These are phyloP conservation scores for Ustulina deusta DNA, from an alignment of 2,329 filamentous ascomycete species.

Conservation along the genomic window DNA sequence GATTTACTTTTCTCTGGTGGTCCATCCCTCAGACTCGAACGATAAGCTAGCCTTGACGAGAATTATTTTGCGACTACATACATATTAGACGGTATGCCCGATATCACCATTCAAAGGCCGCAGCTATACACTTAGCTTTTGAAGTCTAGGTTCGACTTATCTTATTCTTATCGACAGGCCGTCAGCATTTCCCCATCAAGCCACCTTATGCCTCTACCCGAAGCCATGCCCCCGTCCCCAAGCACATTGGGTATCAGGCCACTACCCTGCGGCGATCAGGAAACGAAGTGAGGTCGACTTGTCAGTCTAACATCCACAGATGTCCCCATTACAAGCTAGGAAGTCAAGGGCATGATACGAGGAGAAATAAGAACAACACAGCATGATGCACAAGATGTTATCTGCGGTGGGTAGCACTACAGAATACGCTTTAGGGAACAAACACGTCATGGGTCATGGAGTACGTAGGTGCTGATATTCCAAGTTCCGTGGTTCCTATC, in stretches of 20 bases:
- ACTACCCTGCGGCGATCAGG: not conserved
- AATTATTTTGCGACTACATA: not conserved
- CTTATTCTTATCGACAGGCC: conserved; percentile 1
- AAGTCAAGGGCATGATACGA: not conserved
- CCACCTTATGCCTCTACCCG: conserved; percentile 19
- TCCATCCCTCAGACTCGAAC: not conserved
- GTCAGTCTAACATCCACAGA: not conserved
- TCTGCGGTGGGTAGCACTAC: not conserved
- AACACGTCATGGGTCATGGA: not conserved
- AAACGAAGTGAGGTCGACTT: not conserved
- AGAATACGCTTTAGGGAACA: not conserved
- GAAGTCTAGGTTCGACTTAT: not conserved
- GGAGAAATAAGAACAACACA: conserved; percentile 3
- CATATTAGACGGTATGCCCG: not conserved
- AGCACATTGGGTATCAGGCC: not conserved
- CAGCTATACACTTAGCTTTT: not conserved
- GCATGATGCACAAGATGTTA: not conserved
- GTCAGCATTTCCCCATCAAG: not conserved
- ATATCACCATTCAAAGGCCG: not conserved
- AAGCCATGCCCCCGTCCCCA: not conserved
- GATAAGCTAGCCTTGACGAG: not conserved
- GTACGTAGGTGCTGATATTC: not conserved
- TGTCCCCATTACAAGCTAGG: not conserved
- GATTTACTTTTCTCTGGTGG: not conserved
- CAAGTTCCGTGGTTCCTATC: not conserved